Conservation (phyloP, 805 yeast genomes). For the Metschnikowia dekortorum region DNA sequence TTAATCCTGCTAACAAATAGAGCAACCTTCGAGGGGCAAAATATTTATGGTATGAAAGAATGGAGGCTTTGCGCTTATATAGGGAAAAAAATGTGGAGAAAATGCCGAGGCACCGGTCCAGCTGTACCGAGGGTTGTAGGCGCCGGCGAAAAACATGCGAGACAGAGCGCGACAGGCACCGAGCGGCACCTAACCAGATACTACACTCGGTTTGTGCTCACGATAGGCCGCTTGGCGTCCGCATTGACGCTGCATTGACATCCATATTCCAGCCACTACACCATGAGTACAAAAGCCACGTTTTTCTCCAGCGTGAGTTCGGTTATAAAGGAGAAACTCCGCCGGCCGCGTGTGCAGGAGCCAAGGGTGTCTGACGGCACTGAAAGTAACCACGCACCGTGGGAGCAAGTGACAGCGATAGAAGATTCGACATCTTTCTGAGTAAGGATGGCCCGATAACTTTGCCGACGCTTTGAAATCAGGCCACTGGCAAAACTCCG, state of each 20-base stretch:
- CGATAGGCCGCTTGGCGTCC: background rate
- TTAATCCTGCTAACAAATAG: constrained; percentile 1
- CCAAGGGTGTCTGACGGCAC: background rate
- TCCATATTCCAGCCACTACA: background rate
- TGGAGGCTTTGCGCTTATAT: constrained; percentile 3
- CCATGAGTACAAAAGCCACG: background rate
- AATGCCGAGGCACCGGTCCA: constrained; percentile 3
- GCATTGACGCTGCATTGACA: background rate
- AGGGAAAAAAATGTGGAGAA: constrained; percentile 5
- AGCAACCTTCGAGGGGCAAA: background rate
- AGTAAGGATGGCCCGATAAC: background rate
- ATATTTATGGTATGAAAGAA: background rate
- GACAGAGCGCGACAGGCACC: background rate
- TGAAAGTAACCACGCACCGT: background rate
- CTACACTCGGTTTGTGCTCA: background rate
- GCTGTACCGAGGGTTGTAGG: constrained; percentile 2
- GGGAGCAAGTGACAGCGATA: background rate
- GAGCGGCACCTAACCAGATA: background rate
- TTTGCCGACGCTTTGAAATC: background rate
- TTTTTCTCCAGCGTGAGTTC: background rate
- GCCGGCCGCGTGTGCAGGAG: background rate
- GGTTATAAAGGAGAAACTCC: background rate
- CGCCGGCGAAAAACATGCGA: constrained; percentile 4
- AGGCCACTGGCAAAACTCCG: background rate
- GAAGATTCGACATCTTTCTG: too few relatives aligned